Percentiles rank a stretch among this genome's conserved stretches.
phyloP scores from a whole-genome alignment of 306 rosid genomes.

The Begonia masoniana region DNA sequence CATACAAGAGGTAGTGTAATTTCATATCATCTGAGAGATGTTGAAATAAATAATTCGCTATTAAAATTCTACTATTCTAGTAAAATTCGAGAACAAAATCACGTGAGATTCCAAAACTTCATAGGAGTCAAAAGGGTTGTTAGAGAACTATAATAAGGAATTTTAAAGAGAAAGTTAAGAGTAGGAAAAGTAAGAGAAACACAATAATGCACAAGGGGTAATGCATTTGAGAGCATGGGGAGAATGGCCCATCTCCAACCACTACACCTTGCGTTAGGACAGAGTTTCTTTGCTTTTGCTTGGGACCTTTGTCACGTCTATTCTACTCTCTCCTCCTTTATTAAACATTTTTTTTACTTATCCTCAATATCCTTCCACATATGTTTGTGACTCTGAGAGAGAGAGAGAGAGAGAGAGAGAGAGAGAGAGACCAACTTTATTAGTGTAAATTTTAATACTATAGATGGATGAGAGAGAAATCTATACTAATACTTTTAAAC shows the following conservation, averaged over 20 bases:
- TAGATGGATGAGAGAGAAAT: no score
- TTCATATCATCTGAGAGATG: no score
- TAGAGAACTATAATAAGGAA: slow-evolving; percentile 5
- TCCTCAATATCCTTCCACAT: no score
- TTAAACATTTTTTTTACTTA: neutral
- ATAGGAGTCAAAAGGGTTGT: no score
- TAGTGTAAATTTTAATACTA: no score
- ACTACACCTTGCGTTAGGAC: slow-evolving; percentile 30
- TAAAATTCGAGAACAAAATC: no score
- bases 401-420: neutral
- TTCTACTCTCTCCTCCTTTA: neutral
- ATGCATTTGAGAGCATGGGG: slow-evolving; percentile 39
- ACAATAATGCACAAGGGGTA: slow-evolving; percentile 37
- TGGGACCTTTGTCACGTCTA: neutral
- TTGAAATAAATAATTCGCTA: no score
- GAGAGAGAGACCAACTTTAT: neutral
- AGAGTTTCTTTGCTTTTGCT: neutral
- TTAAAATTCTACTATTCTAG: no score
- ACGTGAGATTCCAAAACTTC: no score
- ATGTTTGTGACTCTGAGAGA: no score
- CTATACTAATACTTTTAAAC: no score
- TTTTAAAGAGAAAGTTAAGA: slow-evolving; percentile 20
- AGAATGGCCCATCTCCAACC: slow-evolving; percentile 29
- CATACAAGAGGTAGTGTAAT: no score
- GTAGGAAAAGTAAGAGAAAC: slow-evolving; percentile 28